These are phyloP conservation scores for Morella rubra DNA, from an alignment of 306 rosid species.

Conservation along the genomic window DNA sequence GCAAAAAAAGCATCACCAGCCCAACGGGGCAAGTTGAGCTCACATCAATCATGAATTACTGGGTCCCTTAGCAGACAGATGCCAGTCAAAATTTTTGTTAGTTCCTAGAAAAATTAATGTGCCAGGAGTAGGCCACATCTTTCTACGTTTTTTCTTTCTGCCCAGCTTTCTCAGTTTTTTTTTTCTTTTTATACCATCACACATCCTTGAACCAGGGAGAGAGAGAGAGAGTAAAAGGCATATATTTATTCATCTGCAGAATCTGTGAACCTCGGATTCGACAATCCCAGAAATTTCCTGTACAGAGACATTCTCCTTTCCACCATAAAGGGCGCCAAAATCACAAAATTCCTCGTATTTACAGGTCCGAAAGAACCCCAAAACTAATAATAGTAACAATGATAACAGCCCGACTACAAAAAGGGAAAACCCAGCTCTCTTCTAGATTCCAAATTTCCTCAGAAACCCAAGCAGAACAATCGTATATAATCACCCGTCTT, in stretches of 20 bases:
- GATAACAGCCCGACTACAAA: conserved; percentile 38
- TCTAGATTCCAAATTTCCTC: conserved; percentile 29
- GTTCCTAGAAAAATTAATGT: no score
- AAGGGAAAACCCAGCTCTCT: conserved; percentile 46
- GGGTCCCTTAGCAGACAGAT: not conserved
- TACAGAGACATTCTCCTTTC: conserved; percentile 55
- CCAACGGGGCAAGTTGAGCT: not conserved
- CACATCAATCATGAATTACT: not conserved
- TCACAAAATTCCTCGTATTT: conserved; percentile 72
- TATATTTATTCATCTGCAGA: conserved; percentile 55
- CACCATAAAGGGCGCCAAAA: conserved; percentile 41
- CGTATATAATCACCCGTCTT: conserved; percentile 16
- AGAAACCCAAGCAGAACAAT: conserved; percentile 35
- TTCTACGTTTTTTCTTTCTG: no score
- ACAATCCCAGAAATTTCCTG: conserved; percentile 64
- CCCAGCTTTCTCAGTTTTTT: no score
- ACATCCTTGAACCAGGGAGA: no score
- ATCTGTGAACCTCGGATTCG: conserved; percentile 48
- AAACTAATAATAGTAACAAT: conserved; percentile 35
- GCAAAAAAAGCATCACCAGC: not conserved
- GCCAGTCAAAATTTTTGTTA: not conserved
- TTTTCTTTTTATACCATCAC: no score
- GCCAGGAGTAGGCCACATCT: no score
- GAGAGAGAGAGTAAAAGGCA: conserved; percentile 24
- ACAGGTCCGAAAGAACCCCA: conserved; percentile 52